These are phyloP conservation scores for Echinochloa phyllopogon DNA, from an alignment of 176 grass and related monocot genomes.

Conservation along the genomic window DNA sequence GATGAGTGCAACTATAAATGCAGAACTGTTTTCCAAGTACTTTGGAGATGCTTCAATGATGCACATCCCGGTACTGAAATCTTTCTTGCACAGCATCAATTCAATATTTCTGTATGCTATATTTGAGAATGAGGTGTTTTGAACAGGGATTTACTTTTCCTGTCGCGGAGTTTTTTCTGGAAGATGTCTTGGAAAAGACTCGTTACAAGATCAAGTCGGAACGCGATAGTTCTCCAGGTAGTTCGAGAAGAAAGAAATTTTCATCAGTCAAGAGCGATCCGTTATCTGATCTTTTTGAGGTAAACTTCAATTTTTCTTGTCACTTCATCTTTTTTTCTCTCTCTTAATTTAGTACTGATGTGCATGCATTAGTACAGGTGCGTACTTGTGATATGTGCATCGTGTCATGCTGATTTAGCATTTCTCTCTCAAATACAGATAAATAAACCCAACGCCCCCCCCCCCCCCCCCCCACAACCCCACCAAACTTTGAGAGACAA, in stretches of 20 bases:
- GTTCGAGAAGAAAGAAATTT: constrained; percentile 73
- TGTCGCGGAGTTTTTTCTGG: constrained; percentile 81
- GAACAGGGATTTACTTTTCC: constrained; percentile 91
- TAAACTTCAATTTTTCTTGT: constrained; percentile 39
- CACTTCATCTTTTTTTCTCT: background rate
- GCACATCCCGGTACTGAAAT: constrained; percentile 84
- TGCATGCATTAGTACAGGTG: constrained; percentile 3
- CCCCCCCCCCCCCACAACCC: no score
- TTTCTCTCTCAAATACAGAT: constrained; percentile 21
- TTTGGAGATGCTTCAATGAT: constrained; percentile 81
- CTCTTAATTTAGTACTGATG: constrained; percentile 24
- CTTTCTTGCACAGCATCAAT: constrained; percentile 13
- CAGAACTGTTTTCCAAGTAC: constrained; percentile 93
- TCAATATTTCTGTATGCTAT: constrained; percentile 14
- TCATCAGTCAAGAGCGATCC: constrained; percentile 74
- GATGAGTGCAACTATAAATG: constrained; percentile 99
- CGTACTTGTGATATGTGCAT: constrained; percentile 9
- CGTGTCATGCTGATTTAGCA: constrained; percentile 9
- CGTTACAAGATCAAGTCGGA: constrained; percentile 82
- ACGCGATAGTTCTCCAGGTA: constrained; percentile 71
- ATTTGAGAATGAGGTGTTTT: constrained; percentile 30
- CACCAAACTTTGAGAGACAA: background rate
- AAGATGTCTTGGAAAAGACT: constrained; percentile 86
- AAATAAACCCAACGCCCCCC: no score
- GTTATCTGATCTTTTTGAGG: constrained; percentile 84